Base-by-base conservation (phyloP, 106 monocot genomes). In the Narthecium ossifragum region DNA sequence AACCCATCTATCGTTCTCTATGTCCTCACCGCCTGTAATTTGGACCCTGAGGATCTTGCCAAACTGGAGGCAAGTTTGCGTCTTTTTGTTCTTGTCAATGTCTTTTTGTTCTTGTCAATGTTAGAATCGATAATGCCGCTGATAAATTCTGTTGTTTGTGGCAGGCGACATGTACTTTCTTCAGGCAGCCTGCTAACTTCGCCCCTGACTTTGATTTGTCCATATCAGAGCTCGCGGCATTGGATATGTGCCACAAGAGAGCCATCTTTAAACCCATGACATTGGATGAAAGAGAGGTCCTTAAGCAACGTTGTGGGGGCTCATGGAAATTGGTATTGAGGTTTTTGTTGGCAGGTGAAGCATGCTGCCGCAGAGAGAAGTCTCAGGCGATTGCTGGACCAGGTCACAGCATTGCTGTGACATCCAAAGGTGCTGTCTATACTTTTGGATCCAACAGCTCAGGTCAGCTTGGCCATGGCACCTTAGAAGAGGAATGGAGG, bases 391-490 rank as follows among this genome's bases (percentile, higher is more conserved):
- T 99, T 59, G 91, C 98, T 3, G 98, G 98, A 0, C 85, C 98
- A 18, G 81, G 98, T 12, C 98, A 99, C 69, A 99, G 98, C 77
- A 73, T 99, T 40, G 91, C 87, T 3, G 91, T 99, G 36, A 91
- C 88, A 1, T 67, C 91, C 17, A 51, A 28, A 48, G 98, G 98
- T 0, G 59, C 55, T 0, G 98, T 92, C 2, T 99, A 88, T 67
- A 69, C 98, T 3, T 99, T 99, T 60, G 98, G 98, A 5, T 85
- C 91, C 13, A 99, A 88, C 67, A 88, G 34, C 70, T 91, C 87
- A 0, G 98, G 98, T 6, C 91, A 99, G 65, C 98, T 99, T 28
- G 98, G 98, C 9, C 98, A 91, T 75, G 98, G 91, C 33, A 91
- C 71, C 25, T 57, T 77, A 25, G 91, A 91, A 49, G 98, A 99